Conservation (phyloP, 495 filamentous ascomycete genomes). For the Talaromyces borbonicus region DNA sequence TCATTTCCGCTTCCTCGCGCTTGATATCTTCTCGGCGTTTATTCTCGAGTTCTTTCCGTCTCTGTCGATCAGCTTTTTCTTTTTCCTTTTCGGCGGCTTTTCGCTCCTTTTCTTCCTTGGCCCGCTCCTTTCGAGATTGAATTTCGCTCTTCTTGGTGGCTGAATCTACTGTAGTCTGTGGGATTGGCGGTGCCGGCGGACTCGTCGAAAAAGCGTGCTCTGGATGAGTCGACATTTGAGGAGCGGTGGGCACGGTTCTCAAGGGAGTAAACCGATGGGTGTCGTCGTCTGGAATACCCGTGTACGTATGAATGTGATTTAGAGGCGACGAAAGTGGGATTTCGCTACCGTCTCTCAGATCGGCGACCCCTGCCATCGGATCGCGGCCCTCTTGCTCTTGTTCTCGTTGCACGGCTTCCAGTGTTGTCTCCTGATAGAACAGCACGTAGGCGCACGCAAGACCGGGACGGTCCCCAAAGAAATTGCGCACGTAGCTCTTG, state of each 20-base stretch:
- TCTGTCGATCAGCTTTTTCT: conserved; percentile 53
- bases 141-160: conserved; percentile 34
- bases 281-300: conserved; percentile 37
- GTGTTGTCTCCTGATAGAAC: conserved; percentile 94
- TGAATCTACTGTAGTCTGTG: conserved; percentile 29
- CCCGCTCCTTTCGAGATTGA: conserved; percentile 36
- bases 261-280: conserved; percentile 43
- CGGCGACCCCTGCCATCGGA: conserved; percentile 32
- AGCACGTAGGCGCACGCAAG: conserved; percentile 93
- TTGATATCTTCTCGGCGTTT: conserved; percentile 37
- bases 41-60: conserved; percentile 52
- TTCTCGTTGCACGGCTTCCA: conserved; percentile 76
- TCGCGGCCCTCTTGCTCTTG: conserved; percentile 71
- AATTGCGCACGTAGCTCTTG: conserved; percentile 92
- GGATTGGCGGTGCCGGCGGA: conserved; percentile 21
- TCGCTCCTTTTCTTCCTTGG: conserved; percentile 52
- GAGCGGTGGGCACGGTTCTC: conserved; percentile 52
- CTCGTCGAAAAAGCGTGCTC: conserved; percentile 17
- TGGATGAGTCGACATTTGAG: conserved; percentile 31
- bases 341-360: conserved; percentile 44
- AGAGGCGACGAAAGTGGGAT: conserved; percentile 19
- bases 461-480: conserved; percentile 88
- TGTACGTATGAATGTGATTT: conserved; percentile 33
- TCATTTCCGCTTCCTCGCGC: conserved; percentile 49
- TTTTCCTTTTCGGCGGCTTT: conserved; percentile 59